Percentiles rank a stretch among this genome's conserved stretches.
phyloP scores from a whole-genome alignment of 352 stramenopile species.

The Phytopythium oedochilum region DNA sequence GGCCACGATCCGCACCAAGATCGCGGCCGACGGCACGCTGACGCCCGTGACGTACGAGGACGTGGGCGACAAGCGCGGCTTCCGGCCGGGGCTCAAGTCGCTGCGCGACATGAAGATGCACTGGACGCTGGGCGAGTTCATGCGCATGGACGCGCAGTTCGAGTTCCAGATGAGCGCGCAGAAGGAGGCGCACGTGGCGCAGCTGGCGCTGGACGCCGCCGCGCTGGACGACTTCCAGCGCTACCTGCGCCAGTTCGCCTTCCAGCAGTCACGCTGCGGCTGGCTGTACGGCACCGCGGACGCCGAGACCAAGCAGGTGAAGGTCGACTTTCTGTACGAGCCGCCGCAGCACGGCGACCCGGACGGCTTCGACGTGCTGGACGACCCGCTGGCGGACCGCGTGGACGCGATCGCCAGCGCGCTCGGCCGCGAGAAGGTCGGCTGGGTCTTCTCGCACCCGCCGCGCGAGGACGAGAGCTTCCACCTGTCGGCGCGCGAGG shows the following conservation, averaged over 20 bases:
- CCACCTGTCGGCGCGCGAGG: slow-evolving; percentile 87
- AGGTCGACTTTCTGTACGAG: slow-evolving; percentile 96
- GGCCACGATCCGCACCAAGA: slow-evolving; percentile 48
- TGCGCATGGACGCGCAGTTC: slow-evolving; percentile 96
- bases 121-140: slow-evolving; percentile 97
- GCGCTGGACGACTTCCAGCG: slow-evolving; percentile 91
- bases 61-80: slow-evolving; percentile 78
- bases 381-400: slow-evolving; percentile 87
- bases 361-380: slow-evolving; percentile 90
- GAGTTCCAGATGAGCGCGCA: slow-evolving; percentile 96
- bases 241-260: slow-evolving; percentile 88
- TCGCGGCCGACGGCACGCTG: slow-evolving; percentile 76
- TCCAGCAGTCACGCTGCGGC: slow-evolving; percentile 92
- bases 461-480: slow-evolving; percentile 94
- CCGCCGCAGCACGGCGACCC: slow-evolving; percentile 89
- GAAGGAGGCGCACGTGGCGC: slow-evolving; percentile 78
- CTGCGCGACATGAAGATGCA: slow-evolving; percentile 98
- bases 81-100: slow-evolving; percentile 94
- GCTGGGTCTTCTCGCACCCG: slow-evolving; percentile 97
- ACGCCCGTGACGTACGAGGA: slow-evolving; percentile 77
- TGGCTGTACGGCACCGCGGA: slow-evolving; percentile 94
- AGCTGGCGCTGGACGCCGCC: slow-evolving; percentile 84
- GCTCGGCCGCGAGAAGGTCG: slow-evolving; percentile 90
- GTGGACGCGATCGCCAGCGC: slow-evolving; percentile 83
- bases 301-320: slow-evolving; percentile 80